Evolutionary conservation across 1,139 yeast genomes (phyloP).

Genomic region (Geotrichum bryndzae): DNA sequence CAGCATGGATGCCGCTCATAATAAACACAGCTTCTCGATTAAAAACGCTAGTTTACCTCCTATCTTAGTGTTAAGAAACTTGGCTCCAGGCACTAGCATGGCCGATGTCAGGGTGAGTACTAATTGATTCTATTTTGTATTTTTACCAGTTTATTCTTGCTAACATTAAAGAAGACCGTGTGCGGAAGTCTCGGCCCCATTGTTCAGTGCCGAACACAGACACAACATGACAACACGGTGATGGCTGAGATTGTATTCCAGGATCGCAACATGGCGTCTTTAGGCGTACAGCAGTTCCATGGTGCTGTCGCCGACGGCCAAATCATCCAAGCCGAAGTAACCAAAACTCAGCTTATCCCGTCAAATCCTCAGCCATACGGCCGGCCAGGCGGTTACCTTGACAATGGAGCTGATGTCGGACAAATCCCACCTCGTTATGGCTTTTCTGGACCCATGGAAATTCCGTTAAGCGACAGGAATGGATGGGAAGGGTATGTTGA

Average conservation of each 20-base stretch:
- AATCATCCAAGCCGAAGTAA: slow-evolving; percentile 23
- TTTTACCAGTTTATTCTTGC: not conserved
- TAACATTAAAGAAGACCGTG: slow-evolving; percentile 19
- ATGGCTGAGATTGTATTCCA: slow-evolving; percentile 29
- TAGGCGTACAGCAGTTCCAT: slow-evolving; percentile 25
- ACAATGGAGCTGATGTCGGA: not conserved
- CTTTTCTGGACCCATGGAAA: not conserved
- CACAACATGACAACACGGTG: slow-evolving; percentile 19
- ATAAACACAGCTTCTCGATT: slow-evolving; percentile 19
- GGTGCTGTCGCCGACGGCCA: slow-evolving; percentile 31
- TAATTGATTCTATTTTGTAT: not conserved
- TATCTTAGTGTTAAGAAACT: slow-evolving; percentile 25
- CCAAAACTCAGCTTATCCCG: slow-evolving; percentile 24
- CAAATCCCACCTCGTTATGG: not conserved
- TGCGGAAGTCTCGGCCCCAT: slow-evolving; percentile 25
- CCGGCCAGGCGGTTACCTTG: not conserved
- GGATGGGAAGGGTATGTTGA: slow-evolving; percentile 8
- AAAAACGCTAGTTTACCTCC: slow-evolving; percentile 29
- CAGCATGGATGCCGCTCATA: not conserved
- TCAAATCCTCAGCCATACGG: not conserved
- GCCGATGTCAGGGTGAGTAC: slow-evolving; percentile 24
- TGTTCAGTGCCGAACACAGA: slow-evolving; percentile 24
- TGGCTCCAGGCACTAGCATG: slow-evolving; percentile 28
- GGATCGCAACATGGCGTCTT: slow-evolving; percentile 21
- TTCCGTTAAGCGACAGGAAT: not conserved